Percentiles rank a stretch among this genome's conserved stretches.
These are phyloP conservation scores for Ogataea pilisensis DNA, from an alignment of 805 yeast species.

Conservation along the genomic window DNA sequence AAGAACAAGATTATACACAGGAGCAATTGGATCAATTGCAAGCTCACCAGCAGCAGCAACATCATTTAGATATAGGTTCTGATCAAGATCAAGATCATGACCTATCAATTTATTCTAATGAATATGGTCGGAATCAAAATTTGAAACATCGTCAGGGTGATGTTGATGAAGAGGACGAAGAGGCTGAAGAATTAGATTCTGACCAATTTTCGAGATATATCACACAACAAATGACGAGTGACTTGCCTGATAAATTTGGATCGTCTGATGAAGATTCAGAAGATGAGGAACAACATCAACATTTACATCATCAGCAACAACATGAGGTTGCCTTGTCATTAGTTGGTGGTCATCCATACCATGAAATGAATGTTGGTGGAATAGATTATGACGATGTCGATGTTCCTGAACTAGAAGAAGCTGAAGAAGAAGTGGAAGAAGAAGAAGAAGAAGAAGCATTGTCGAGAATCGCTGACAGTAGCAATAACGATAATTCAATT, in stretches of 20 bases:
- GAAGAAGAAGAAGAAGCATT: constrained; percentile 45
- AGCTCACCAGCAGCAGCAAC: constrained; percentile 9
- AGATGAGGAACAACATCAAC: constrained; percentile 36
- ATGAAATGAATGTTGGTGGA: constrained; percentile 29
- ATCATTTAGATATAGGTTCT: constrained; percentile 20
- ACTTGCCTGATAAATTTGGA: constrained; percentile 43
- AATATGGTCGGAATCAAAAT: constrained; percentile 8
- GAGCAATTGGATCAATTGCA: constrained; percentile 10
- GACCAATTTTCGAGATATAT: constrained; percentile 69
- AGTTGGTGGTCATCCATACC: constrained; percentile 34
- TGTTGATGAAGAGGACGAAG: constrained; percentile 12
- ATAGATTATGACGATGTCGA: constrained; percentile 60
- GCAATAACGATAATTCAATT: not conserved
- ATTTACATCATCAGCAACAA: constrained; percentile 3
- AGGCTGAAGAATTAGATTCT: constrained; percentile 26
- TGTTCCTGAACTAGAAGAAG: constrained; percentile 33
- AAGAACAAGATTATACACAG: constrained; percentile 30
- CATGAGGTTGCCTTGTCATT: constrained; percentile 20
- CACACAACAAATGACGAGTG: constrained; percentile 66
- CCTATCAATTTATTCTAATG: constrained; percentile 11
- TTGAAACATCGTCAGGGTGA: not conserved
- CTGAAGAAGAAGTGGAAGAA: constrained; percentile 36
- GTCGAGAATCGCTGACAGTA: not conserved
- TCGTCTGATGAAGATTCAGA: constrained; percentile 56
- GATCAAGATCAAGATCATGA: constrained; percentile 22